Evolutionary conservation across 495 filamentous ascomycete genomes (phyloP).

Genomic region (Tuber microsphaerosporum): DNA sequence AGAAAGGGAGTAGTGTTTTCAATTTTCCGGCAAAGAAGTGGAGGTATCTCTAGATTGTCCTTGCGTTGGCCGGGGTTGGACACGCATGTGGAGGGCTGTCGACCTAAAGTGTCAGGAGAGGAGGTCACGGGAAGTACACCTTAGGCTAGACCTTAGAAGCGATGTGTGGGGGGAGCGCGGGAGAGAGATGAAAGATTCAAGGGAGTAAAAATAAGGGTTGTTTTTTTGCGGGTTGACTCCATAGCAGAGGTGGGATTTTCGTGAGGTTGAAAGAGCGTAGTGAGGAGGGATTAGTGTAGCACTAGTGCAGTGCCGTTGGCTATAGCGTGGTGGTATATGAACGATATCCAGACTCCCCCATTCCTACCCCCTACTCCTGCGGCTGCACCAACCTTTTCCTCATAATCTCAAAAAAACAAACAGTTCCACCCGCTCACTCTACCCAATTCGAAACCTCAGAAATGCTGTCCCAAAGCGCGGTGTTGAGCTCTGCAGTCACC

Average conservation of each 20-base stretch:
- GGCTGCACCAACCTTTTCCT: background rate
- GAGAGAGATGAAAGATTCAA: slow-evolving; percentile 9
- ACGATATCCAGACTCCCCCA: too few relatives aligned
- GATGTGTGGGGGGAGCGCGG: slow-evolving; percentile 1
- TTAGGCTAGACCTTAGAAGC: slow-evolving; percentile 1
- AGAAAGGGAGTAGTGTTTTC: slow-evolving; percentile 32
- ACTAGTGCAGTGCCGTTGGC: slow-evolving; percentile 18
- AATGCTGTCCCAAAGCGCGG: slow-evolving; percentile 42
- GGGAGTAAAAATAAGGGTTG: slow-evolving; percentile 6
- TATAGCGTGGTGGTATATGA: too few relatives aligned
- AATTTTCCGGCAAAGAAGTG: slow-evolving; percentile 31
- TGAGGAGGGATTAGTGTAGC: slow-evolving; percentile 42
- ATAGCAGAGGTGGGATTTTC: slow-evolving; percentile 19
- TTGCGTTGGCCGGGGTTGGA: slow-evolving; percentile 40
- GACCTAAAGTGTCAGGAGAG: slow-evolving; percentile 36
- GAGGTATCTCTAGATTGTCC: slow-evolving; percentile 26
- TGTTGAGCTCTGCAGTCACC: slow-evolving; percentile 41
- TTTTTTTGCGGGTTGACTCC: slow-evolving; percentile 13
- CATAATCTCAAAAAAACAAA: slow-evolving; percentile 37
- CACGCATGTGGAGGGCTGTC: slow-evolving; percentile 38
- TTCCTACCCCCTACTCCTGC: too few relatives aligned
- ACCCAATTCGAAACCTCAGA: slow-evolving; percentile 38
- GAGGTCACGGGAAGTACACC: too few relatives aligned
- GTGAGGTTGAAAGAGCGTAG: too few relatives aligned
- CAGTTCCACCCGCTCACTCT: slow-evolving; percentile 46